These are phyloP conservation scores for Tricholoma terreum DNA, from an alignment of 768 basidiomycete genomes.

Conservation along the genomic window DNA sequence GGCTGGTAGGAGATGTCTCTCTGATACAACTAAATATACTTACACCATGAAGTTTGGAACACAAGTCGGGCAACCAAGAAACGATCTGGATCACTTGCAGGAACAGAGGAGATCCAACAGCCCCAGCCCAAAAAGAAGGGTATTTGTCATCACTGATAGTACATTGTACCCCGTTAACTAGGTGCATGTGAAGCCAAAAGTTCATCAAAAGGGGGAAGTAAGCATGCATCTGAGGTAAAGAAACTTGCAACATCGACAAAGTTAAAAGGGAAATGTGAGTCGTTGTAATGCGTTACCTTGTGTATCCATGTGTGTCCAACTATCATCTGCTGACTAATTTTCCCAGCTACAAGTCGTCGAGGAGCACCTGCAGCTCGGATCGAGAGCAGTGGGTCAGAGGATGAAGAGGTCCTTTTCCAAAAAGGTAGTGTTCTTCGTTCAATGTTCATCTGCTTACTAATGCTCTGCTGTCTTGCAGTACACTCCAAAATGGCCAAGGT, in stretches of 20 bases:
- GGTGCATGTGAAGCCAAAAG: too few relatives aligned
- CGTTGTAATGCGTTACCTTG: background rate
- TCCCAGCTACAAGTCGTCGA: background rate
- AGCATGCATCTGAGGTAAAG: background rate
- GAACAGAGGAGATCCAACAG: background rate
- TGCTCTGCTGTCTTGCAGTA: too few relatives aligned
- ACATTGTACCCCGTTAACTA: background rate
- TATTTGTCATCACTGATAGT: background rate
- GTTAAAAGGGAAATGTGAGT: background rate
- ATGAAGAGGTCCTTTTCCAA: background rate
- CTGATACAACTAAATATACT: background rate
- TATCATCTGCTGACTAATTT: background rate
- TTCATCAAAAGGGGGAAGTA: background rate
- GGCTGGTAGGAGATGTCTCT: background rate
- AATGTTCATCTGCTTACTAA: too few relatives aligned
- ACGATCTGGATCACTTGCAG: background rate
- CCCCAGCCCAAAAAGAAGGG: background rate
- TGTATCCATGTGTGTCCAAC: background rate
- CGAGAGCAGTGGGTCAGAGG: background rate
- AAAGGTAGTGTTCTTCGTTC: background rate
- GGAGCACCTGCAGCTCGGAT: background rate
- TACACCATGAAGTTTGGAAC: background rate
- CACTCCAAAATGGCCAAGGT: too few relatives aligned
- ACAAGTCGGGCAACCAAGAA: background rate
- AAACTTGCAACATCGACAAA: background rate